These are phyloP conservation scores for Solanum aculeatissimum DNA, from an alignment of 305 asterid species.

Conservation along the genomic window DNA sequence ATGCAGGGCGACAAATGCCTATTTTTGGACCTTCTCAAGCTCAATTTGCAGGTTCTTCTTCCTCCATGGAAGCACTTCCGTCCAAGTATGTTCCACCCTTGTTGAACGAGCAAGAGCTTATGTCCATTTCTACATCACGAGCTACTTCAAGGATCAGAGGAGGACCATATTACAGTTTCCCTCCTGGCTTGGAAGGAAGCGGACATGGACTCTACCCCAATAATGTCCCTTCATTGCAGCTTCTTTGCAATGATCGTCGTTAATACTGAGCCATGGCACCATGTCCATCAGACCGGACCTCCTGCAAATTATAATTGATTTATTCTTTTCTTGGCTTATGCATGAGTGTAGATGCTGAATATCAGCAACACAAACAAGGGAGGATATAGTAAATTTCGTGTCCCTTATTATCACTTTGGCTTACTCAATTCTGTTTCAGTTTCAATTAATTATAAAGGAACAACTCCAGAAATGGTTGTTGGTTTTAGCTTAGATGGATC, in stretches of 20 bases:
- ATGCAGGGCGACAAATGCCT: conserved; percentile 20
- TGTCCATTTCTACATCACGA: conserved; percentile 8
- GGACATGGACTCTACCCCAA: conserved; percentile 14
- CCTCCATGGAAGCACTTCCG: conserved; percentile 21
- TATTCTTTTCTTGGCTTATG: conserved; percentile 2
- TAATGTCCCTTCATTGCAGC: conserved; percentile 27
- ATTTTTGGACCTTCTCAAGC: conserved; percentile 32
- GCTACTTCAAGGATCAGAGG: conserved; percentile 19
- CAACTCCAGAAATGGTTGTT: not conserved
- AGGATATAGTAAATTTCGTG: not conserved
- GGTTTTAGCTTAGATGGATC: not conserved
- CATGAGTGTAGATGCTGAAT: not conserved
- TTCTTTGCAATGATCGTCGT: conserved; percentile 30
- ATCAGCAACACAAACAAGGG: not conserved
- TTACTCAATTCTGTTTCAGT: not conserved
- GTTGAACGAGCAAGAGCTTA: conserved; percentile 23
- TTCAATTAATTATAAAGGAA: not conserved
- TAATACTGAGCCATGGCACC: not conserved
- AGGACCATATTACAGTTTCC: conserved; percentile 26
- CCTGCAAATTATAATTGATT: not conserved
- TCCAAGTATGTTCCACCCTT: conserved; percentile 26
- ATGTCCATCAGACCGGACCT: not conserved
- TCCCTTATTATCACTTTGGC: not conserved
- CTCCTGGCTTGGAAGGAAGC: conserved; percentile 29
- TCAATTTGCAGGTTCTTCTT: conserved; percentile 30